phyloP scores from a whole-genome alignment of 768 basidiomycete genomes.

The Calocybe indica region DNA sequence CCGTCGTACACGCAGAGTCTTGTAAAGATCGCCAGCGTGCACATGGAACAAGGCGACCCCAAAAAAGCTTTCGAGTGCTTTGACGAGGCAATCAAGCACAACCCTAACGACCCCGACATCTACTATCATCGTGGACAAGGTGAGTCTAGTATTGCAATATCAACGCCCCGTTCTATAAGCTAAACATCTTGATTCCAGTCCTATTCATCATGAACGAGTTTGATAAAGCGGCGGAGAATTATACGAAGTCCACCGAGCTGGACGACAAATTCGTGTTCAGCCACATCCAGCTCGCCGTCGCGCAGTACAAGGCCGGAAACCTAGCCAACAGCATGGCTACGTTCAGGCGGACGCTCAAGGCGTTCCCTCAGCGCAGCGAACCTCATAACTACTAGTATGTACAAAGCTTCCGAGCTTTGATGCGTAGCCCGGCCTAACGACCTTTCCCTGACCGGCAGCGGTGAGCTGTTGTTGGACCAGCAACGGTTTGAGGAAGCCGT shows the following conservation, averaged over 20 bases:
- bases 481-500: conserved; percentile 82
- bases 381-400: conserved; percentile 93
- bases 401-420: not conserved
- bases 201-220: conserved; percentile 95
- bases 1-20: conserved; percentile 78
- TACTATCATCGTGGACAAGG: conserved; percentile 99
- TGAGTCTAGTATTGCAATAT: conserved; percentile 21
- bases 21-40: conserved; percentile 94
- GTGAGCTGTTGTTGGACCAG: conserved; percentile 92
- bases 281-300: conserved; percentile 96
- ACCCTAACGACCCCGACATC: conserved; percentile 87
- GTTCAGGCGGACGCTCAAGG: conserved; percentile 78
- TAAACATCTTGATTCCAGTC: conserved; percentile 37
- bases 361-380: conserved; percentile 84
- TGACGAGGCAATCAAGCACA: conserved; percentile 78
- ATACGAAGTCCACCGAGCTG: conserved; percentile 82
- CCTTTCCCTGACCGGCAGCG: conserved; percentile 38
- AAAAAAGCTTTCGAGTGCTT: conserved; percentile 84
- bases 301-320: conserved; percentile 87
- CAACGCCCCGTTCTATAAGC: not conserved
- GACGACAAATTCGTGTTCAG: conserved; percentile 91
- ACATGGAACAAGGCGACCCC: conserved; percentile 92
- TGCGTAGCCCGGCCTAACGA: not conserved
- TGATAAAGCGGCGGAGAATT: conserved; percentile 80
- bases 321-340: conserved; percentile 81